phyloP scores from a whole-genome alignment of 1,284 basidiomycete genomes.

The Pyrrhoderma noxium region DNA sequence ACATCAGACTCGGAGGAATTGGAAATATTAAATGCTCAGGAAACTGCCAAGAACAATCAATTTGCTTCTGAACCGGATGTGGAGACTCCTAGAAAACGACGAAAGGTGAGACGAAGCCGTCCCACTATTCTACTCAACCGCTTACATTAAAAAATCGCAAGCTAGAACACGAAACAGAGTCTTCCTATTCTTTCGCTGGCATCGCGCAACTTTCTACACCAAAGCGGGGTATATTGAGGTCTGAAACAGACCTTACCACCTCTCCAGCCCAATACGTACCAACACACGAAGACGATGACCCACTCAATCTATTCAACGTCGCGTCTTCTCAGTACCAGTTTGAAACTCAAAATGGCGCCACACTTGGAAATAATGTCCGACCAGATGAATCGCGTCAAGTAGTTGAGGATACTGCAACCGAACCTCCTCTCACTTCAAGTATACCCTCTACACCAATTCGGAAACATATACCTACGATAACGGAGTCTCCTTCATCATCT shows the following conservation, averaged over 20 bases:
- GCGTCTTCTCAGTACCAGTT: constrained; percentile 13
- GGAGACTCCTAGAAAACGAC: constrained; percentile 11
- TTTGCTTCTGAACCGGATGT: not conserved
- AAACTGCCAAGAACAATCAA: constrained; percentile 1
- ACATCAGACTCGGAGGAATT: constrained; percentile 54
- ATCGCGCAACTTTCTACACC: not conserved
- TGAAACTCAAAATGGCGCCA: not conserved
- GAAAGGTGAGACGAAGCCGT: constrained; percentile 10
- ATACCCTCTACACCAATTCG: constrained; percentile 1
- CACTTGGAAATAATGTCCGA: not conserved
- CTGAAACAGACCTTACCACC: not conserved
- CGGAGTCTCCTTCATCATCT: constrained; percentile 7
- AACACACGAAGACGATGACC: too few relatives aligned
- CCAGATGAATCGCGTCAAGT: not conserved
- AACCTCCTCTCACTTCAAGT: constrained; percentile 19
- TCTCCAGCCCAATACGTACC: not conserved
- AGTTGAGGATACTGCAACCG: not conserved
- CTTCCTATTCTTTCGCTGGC: not conserved
- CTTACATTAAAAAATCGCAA: not conserved
- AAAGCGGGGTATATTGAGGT: not conserved
- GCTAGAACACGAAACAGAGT: not conserved
- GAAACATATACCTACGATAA: constrained; percentile 1
- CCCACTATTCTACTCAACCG: not conserved
- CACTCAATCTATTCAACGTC: not conserved
- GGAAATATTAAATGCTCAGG: constrained; percentile 30